phyloP scores from a whole-genome alignment of 805 yeast genomes.

The Saturnispora serradocipensis region DNA sequence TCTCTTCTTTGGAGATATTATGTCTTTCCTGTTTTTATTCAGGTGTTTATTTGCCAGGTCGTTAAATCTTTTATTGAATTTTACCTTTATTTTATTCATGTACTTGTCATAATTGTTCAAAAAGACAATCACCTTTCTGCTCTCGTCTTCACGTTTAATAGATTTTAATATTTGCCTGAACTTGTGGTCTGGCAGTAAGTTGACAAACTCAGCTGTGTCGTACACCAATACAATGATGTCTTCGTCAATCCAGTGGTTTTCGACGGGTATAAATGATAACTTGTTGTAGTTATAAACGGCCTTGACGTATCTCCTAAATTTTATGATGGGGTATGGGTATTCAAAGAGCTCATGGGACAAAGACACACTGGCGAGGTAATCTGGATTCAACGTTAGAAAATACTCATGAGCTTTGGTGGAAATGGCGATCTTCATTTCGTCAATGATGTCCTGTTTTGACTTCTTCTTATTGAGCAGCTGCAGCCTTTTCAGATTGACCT shows the following conservation, averaged over 20 bases:
- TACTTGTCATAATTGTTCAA: conserved; percentile 42
- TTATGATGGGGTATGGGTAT: conserved; percentile 34
- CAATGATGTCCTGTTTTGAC: background rate
- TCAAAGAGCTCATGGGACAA: conserved; percentile 11
- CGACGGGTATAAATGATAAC: conserved; percentile 50
- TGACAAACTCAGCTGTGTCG: conserved; percentile 37
- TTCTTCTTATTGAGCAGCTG: conserved; percentile 1
- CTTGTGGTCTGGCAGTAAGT: conserved; percentile 23
- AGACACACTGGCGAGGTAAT: background rate
- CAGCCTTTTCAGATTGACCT: background rate
- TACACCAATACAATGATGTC: conserved; percentile 35
- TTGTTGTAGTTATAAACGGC: conserved; percentile 39
- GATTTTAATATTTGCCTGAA: conserved; percentile 18
- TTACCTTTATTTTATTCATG: conserved; percentile 33
- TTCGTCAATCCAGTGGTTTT: conserved; percentile 34
- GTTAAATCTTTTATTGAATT: conserved; percentile 39
- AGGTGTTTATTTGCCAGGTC: conserved; percentile 16
- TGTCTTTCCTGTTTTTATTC: conserved; percentile 6
- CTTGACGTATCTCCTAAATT: conserved; percentile 42
- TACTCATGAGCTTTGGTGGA: background rate
- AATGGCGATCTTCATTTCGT: background rate
- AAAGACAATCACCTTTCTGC: conserved; percentile 33
- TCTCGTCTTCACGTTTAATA: conserved; percentile 18
- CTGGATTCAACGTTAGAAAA: conserved; percentile 11
- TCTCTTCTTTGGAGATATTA: conserved; percentile 5